Evolutionary conservation across 1,284 basidiomycete genomes (phyloP).

Genomic region (Xerocomus amazonicus): DNA sequence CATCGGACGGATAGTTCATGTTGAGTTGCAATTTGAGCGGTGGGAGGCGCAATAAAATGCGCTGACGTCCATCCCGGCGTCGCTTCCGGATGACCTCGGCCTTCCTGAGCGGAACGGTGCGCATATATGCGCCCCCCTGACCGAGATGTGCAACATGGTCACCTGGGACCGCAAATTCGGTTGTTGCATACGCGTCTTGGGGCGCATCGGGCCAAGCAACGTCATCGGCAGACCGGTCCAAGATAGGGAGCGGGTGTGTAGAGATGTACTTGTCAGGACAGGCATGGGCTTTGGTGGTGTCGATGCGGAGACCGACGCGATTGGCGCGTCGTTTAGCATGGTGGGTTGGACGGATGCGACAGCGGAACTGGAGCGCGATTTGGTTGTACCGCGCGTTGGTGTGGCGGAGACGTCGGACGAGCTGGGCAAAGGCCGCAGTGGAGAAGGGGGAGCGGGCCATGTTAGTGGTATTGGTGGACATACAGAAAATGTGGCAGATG

Average conservation of each 20-base stretch:
- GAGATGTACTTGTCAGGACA: conserved; percentile 40
- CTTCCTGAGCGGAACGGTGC: conserved; percentile 1
- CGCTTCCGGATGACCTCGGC: conserved; percentile 3
- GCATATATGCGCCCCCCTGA: neutral
- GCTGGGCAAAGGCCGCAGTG: conserved; percentile 31
- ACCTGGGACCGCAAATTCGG: neutral
- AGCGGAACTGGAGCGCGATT: conserved; percentile 37
- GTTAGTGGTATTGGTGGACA: neutral
- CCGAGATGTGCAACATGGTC: no score
- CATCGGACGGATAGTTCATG: neutral
- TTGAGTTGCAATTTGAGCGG: conserved; percentile 12
- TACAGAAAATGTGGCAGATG: neutral
- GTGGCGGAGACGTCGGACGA: conserved; percentile 38
- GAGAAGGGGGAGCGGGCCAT: conserved; percentile 25
- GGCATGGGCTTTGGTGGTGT: conserved; percentile 39
- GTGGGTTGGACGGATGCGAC: conserved; percentile 31
- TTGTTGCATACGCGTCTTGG: neutral
- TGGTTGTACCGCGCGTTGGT: conserved; percentile 40
- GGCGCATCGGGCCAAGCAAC: neutral
- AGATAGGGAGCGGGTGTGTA: conserved; percentile 39
- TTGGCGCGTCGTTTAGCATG: conserved; percentile 45
- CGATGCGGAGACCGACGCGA: conserved; percentile 40
- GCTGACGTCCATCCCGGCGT: conserved; percentile 1
- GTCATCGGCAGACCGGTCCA: conserved; percentile 32
- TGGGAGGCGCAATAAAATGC: conserved; percentile 19